These are phyloP conservation scores for Plasmodium berghei DNA, from an alignment of 169 alveolate species.

Conservation along the genomic window DNA sequence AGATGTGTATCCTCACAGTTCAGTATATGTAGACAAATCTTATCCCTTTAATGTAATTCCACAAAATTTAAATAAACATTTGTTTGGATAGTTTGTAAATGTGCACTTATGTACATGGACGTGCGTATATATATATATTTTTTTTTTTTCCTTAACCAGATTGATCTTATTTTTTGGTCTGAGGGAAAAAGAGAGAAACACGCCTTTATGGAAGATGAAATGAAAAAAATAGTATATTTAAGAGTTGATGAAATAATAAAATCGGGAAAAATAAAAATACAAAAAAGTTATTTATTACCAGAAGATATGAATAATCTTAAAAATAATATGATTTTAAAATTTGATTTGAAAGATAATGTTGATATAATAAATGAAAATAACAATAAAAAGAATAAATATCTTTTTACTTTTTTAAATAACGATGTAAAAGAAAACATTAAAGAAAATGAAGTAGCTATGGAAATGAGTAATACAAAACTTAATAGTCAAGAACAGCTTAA, in stretches of 20 bases:
- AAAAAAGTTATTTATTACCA: conserved; percentile 31
- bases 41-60: conserved; percentile 32
- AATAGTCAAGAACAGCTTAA: background rate
- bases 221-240: background rate
- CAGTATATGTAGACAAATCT: conserved; percentile 16
- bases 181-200: background rate
- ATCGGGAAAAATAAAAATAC: conserved; percentile 35
- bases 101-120: background rate
- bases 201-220: conserved; percentile 8
- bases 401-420: conserved; percentile 9
- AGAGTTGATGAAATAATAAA: background rate
- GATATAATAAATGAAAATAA: conserved; percentile 19
- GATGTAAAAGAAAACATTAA: background rate
- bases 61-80: background rate
- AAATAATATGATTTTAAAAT: conserved; percentile 15
- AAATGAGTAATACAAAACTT: background rate
- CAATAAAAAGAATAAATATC: conserved; percentile 5
- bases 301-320: conserved; percentile 19
- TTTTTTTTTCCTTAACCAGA: conserved; percentile 12
- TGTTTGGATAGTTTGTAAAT: too few species aligned
- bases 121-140: background rate
- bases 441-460: background rate
- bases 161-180: conserved; percentile 60
- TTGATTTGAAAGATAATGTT: conserved; percentile 10
- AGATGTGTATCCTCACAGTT: conserved; percentile 55